These are phyloP conservation scores for Luffa aegyptiaca DNA, from an alignment of 306 rosid genomes.

Conservation along the genomic window DNA sequence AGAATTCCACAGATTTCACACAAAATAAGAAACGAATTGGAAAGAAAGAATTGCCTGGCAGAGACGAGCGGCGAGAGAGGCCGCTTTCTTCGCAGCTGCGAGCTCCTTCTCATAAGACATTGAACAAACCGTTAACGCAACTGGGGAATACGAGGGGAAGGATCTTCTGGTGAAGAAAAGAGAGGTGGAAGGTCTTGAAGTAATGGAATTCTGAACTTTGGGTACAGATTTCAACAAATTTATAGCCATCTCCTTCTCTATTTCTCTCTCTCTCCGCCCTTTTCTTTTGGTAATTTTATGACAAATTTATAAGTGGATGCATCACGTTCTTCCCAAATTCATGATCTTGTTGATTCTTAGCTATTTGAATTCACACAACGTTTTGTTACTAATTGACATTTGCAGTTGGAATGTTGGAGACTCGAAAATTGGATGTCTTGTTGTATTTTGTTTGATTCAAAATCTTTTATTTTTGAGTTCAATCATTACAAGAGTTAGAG, in stretches of 20 bases:
- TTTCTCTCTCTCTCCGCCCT: background rate
- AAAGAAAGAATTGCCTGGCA: slow-evolving; percentile 51
- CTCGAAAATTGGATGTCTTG: too few species aligned
- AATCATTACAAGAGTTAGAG: too few species aligned
- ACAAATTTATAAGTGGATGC: background rate
- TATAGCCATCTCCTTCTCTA: slow-evolving; percentile 6
- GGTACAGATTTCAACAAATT: slow-evolving; percentile 16
- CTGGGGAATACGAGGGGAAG: slow-evolving; percentile 4
- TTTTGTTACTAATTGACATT: background rate
- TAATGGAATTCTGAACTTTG: slow-evolving; percentile 14
- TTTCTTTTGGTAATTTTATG: background rate
- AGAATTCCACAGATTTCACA: background rate
- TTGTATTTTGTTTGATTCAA: too few species aligned
- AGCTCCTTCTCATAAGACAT: slow-evolving; percentile 88
- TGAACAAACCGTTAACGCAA: slow-evolving; percentile 27
- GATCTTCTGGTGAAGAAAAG: slow-evolving; percentile 2
- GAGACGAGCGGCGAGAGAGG: slow-evolving; percentile 75
- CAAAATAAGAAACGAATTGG: background rate
- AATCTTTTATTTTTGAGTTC: too few species aligned
- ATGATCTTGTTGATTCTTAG: background rate
- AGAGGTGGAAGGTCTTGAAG: background rate
- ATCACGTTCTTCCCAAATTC: background rate
- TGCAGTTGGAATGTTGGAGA: background rate
- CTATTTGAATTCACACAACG: background rate
- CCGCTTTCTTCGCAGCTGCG: slow-evolving; percentile 82